Evolutionary conservation across 2,329 filamentous ascomycete species (phyloP).

Genomic region (Penicillium psychrosexuale): DNA sequence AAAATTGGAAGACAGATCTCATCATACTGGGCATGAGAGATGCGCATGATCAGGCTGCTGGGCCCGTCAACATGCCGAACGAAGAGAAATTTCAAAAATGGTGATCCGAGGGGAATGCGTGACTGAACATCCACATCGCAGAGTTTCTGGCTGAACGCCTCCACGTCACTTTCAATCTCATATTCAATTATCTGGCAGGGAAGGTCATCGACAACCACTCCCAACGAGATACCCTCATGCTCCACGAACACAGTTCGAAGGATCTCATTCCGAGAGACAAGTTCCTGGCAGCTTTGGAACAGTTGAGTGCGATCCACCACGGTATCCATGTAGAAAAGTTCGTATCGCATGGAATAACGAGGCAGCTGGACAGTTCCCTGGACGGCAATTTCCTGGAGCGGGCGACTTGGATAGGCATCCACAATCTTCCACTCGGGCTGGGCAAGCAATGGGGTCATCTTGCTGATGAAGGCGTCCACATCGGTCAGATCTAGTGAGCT

Average conservation of each 20-base stretch:
- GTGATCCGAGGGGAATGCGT: conserved; percentile 52
- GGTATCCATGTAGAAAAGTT: conserved; percentile 56
- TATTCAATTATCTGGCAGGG: conserved; percentile 46
- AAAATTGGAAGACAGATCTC: conserved; percentile 59
- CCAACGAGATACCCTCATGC: conserved; percentile 16
- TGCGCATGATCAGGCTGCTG: conserved; percentile 46
- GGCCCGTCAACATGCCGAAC: conserved; percentile 25
- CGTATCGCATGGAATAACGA: conserved; percentile 60
- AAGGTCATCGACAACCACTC: conserved; percentile 28
- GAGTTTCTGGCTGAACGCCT: conserved; percentile 48
- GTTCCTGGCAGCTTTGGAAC: conserved; percentile 48
- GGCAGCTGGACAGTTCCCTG: conserved; percentile 56
- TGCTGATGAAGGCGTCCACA: background rate
- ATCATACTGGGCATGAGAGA: conserved; percentile 64
- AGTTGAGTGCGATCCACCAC: conserved; percentile 48
- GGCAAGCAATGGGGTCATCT: conserved; percentile 26
- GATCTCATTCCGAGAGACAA: conserved; percentile 57
- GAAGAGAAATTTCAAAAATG: conserved; percentile 55
- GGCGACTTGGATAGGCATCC: conserved; percentile 54
- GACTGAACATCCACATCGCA: conserved; percentile 52
- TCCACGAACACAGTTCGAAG: conserved; percentile 59
- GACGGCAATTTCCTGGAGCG: conserved; percentile 57
- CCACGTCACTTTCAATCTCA: conserved; percentile 46
- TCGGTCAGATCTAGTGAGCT: background rate
- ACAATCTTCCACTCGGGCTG: conserved; percentile 43